A percentile compares a stretch with the other conserved stretches of the same genome.
These are phyloP conservation scores for Colletotrichum endophyticum DNA, from an alignment of 2,329 filamentous ascomycete genomes.

Conservation along the genomic window DNA sequence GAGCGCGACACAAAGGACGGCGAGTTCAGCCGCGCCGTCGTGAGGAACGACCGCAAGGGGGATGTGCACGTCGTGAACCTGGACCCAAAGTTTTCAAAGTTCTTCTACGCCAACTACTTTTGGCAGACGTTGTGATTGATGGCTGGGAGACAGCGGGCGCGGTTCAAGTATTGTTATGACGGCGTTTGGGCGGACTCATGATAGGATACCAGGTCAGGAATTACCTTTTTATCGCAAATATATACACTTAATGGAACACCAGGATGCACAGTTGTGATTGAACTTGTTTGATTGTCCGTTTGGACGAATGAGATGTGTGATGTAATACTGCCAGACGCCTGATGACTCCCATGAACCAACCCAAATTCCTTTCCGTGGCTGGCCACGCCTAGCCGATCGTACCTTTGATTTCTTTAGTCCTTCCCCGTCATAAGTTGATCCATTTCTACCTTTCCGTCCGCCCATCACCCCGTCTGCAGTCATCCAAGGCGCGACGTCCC, in stretches of 20 bases:
- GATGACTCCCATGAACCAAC: not conserved
- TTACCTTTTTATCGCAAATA: not conserved
- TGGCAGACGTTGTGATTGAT: constrained; percentile 80
- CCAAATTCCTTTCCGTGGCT: not conserved
- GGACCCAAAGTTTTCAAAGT: constrained; percentile 88
- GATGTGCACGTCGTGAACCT: constrained; percentile 96
- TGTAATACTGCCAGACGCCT: constrained; percentile 6
- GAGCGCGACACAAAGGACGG: constrained; percentile 76
- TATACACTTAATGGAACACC: not conserved
- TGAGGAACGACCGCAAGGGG: constrained; percentile 84
- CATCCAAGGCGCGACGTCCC: not conserved
- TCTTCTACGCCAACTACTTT: constrained; percentile 95
- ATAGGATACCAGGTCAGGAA: not conserved
- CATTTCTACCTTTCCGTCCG: not conserved
- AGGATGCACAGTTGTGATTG: not conserved
- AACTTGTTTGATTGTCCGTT: not conserved
- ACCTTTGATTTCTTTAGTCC: not conserved
- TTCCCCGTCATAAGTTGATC: not conserved
- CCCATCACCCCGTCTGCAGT: not conserved
- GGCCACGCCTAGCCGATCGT: not conserved
- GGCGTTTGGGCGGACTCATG: constrained; percentile 1
- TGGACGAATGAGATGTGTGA: constrained; percentile 14
- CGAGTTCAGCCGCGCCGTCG: constrained; percentile 84
- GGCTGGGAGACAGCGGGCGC: not conserved
- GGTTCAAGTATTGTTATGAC: not conserved